Evolutionary conservation across 1,139 yeast species (phyloP), one percentile per base, ranked within the genome.

Genomic region (Saccharomyces pastorianus): DNA sequence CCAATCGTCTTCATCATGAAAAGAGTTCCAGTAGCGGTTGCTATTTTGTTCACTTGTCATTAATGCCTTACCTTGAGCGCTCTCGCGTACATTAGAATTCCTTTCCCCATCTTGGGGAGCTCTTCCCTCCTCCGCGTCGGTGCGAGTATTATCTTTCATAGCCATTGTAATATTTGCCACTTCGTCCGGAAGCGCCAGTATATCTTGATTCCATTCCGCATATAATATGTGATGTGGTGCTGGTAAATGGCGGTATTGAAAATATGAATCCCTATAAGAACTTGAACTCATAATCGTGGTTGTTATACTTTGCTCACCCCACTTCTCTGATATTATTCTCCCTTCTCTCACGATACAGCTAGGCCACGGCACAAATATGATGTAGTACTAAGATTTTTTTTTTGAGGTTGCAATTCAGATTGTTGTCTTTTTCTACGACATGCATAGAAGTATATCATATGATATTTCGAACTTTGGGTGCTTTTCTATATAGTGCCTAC

Each of bases 1-100:
- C 64, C 66, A 63, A 50, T 61, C 64, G 23, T 61, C 65, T 47
- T 64, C 66, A 32, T 62, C 66, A 44, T 62, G 63, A 46, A 63
- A 64, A 41, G 55, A 58, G 44, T 62, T 65, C 67, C 67, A 64
- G 46, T 61, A 64, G 14, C 32, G 44, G n/a, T 38, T 38, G 25
- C 44, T 38, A 3, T 38, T 38, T 17, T 38, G 44, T 11, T 38
- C 44, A 20, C 13, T 38, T 7, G 44, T 38, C 13, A 38, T 38
- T 11, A 17, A 20, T 9, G 44, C 20, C 20, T 38, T 38, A 9
- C 13, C 20, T 38, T 38, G 44, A 9, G 25, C 20, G n/a, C 44
- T 23, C 26, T 38, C 44, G 26, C 25, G 44, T 38, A 20, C 44
- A 11, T 17, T 38, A 7, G 44, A 20, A n/a, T 38, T 38, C 20